Base-by-base conservation (phyloP, 208 protist genomes). In the Acanthamoeba rhysodes region DNA sequence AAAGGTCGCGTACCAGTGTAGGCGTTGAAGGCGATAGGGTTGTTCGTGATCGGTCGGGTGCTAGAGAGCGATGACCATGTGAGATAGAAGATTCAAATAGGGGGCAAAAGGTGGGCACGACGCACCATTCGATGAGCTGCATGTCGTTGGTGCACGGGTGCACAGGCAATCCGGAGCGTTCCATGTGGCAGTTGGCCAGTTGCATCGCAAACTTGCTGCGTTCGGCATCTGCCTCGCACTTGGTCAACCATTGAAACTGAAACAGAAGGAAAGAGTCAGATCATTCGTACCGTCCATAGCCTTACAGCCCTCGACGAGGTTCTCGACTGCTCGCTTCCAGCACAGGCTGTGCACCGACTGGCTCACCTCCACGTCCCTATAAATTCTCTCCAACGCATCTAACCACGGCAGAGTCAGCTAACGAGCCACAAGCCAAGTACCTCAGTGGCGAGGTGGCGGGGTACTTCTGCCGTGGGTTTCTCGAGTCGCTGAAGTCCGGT, bases 21-120 rank as follows among this genome's bases (percentile, higher is more conserved):
- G 22, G 80, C 34, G 80, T 90, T 90, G 80, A 90, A 90, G 16
- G 80, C 80, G n/a, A 90, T 90, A 8, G 80, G 80, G 53, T 90
- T 66, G n/a, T 90, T 29, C 9, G 29, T 22, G 45, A 90, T 90
- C 9, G 80, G 80, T 27, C n/a, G 27, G 24, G 80, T 90, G 80
- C 76, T 78, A 24, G 24, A n/a, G 70, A 45, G 4, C 6, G 70
- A 48, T 48, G 45, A 14, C n/a, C 45, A 10, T 9, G 45, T 10
- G 4, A 48, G 45, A 48, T 6, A 50, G 9, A 57, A 45, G 22
- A 20, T 18, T 18, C 16, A 9, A 57, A 37, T 37, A 1, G 9
- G 16, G 6, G 37, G 68, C 68, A 29, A 29, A 5, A 0, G 27
- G 24, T 29, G 59, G n/a, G n/a, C 32, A 22, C 66, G 29, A 72